A percentile compares a stretch with the other conserved stretches of the same genome.
These are phyloP conservation scores for Aphanomyces euteiches DNA, from an alignment of 352 stramenopile species.

Conservation along the genomic window DNA sequence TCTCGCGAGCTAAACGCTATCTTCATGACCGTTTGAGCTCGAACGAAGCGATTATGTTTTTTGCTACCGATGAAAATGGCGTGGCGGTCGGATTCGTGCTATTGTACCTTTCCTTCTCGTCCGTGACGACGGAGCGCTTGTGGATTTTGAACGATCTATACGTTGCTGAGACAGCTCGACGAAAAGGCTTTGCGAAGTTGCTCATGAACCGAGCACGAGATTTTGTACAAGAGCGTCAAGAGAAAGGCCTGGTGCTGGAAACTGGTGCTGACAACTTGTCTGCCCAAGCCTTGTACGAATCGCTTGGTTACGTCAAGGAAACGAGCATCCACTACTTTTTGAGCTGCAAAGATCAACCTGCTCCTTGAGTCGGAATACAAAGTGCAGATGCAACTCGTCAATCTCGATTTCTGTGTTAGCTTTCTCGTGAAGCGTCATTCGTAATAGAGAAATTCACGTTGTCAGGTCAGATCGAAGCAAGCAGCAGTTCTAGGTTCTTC, in stretches of 20 bases:
- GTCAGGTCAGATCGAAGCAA: not conserved
- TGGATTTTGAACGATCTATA: slow-evolving; percentile 31
- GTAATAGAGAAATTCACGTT: not conserved
- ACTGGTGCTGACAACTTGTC: slow-evolving; percentile 19
- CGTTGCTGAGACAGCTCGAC: not conserved
- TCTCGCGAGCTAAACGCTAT: slow-evolving; percentile 11
- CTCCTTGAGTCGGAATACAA: no score
- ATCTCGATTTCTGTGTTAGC: no score
- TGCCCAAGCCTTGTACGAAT: slow-evolving; percentile 26
- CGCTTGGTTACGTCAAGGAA: slow-evolving; percentile 5
- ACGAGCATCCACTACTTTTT: slow-evolving; percentile 25
- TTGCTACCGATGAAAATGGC: slow-evolving; percentile 2
- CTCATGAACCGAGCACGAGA: slow-evolving; percentile 22
- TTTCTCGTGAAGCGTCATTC: not conserved
- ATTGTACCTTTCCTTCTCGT: slow-evolving; percentile 26
- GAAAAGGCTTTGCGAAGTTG: not conserved
- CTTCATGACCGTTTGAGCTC: slow-evolving; percentile 14
- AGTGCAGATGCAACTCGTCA: no score
- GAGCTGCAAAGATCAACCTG: not conserved
- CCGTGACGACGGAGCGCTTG: slow-evolving; percentile 21
- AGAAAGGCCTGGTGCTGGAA: slow-evolving; percentile 24
- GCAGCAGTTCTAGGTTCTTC: not conserved
- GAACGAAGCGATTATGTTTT: slow-evolving; percentile 16
- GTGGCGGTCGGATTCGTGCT: slow-evolving; percentile 6
- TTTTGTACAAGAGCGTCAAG: not conserved